Evolutionary conservation across 495 filamentous ascomycete genomes (phyloP), one percentile per base, ranked within the genome.

Genomic region (Hypomontagnella submonticulosa): DNA sequence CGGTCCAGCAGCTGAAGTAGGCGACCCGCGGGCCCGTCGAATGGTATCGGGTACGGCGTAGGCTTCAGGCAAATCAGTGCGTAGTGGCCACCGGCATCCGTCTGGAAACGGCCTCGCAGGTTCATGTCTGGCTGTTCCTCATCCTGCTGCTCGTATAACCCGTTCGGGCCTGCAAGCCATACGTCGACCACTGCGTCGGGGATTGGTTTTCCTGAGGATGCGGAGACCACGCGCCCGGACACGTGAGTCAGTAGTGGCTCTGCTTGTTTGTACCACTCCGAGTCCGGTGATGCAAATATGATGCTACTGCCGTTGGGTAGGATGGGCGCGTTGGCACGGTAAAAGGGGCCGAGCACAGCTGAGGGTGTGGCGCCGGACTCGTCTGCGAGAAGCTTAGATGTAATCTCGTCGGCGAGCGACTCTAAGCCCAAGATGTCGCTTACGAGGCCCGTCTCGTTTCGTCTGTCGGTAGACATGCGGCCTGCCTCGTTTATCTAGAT

Each of bases 101-200:
- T 92, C 51, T 71, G 79, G 73, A 93, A 91, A 19, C 87, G 85
- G 4, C 90, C 90, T 2, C 90, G 83, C 32, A 92, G 80, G 67
- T 92, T 93, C 75, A 86, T 88, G 59, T 92, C 90, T 4, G 84
- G 81, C 79, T 91, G 88, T 18, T 85, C 73, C 2, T 80, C 75
- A 61, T 93, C 90, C 76, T 92, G 89, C 79, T 91, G 89, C 79
- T 92, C 89, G 70, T 93, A 93, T 56, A 92, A 73, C 1, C 90
- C 90, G 66, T 92, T 92, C 12, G 89, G 89, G 4, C 86, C 88
- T 7, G 88, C 84, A 62, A 92, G 87, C 90, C 90, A 93, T 23
- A 92, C 81, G 70, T 93, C 90, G n/a, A 93, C 77, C 44, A 82
- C 73, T 0, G 90, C 88, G 49, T 80, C 81, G 12, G 81, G 77